phyloP scores from a whole-genome alignment of 495 filamentous ascomycete genomes.

The Glarea lozoyensis region DNA sequence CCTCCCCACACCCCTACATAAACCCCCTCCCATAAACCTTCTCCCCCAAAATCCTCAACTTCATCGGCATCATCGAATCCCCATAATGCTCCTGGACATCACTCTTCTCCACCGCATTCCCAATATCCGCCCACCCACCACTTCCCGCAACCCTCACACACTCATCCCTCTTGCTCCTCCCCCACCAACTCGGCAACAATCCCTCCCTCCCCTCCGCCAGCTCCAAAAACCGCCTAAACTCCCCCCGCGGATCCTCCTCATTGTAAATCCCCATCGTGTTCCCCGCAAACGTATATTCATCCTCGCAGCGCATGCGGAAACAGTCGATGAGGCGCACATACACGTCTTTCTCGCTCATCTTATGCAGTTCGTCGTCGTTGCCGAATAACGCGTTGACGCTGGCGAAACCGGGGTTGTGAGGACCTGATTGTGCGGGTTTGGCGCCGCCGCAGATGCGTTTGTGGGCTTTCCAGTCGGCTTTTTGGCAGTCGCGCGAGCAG shows the following conservation, averaged over 20 bases:
- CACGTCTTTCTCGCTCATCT: constrained; percentile 23
- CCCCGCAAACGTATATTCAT: constrained; percentile 23
- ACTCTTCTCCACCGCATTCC: constrained; percentile 19
- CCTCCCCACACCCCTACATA: constrained; percentile 4
- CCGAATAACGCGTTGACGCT: background rate
- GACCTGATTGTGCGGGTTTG: background rate
- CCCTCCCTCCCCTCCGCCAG: constrained; percentile 17
- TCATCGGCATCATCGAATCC: constrained; percentile 26
- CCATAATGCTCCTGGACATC: constrained; percentile 27
- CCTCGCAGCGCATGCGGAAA: constrained; percentile 29
- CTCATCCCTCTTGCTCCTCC: constrained; percentile 16
- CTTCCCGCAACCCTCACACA: constrained; percentile 16
- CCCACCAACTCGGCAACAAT: constrained; percentile 30
- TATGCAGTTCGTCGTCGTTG: constrained; percentile 17
- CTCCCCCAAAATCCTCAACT: constrained; percentile 13
- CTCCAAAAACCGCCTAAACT: constrained; percentile 26
- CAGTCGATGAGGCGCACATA: constrained; percentile 29
- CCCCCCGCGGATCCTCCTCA: constrained; percentile 9
- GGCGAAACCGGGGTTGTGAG: constrained; percentile 7
- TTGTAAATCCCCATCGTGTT: constrained; percentile 21
- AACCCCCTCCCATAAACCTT: constrained; percentile 11
- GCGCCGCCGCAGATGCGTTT: constrained; percentile 26
- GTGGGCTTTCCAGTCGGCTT: constrained; percentile 35
- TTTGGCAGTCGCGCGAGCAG: constrained; percentile 39
- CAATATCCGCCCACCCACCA: constrained; percentile 10